These are phyloP conservation scores for Setaria italica DNA, from an alignment of 202 grass and related monocot species.

Conservation along the genomic window DNA sequence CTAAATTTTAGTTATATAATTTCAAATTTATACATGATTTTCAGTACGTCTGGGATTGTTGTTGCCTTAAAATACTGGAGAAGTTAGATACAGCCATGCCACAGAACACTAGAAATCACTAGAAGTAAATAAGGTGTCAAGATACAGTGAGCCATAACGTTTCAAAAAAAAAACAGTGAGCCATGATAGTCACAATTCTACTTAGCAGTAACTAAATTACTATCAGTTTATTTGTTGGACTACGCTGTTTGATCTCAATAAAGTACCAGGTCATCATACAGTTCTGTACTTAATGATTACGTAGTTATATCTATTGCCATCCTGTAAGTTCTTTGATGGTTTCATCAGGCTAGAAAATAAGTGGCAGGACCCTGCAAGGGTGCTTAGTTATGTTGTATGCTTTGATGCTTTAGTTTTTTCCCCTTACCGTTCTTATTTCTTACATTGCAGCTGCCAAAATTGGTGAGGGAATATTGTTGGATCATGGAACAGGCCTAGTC, in stretches of 20 bases:
- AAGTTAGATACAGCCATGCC: neutral
- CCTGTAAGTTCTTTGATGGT: neutral
- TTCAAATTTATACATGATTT: neutral
- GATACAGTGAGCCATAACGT: neutral
- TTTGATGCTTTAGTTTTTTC: slow-evolving; percentile 5
- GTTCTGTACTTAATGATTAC: neutral
- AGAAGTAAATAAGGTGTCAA: neutral
- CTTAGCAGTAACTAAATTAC: neutral
- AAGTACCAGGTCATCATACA: neutral
- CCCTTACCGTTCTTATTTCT: slow-evolving; percentile 24
- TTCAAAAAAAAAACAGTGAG: neutral
- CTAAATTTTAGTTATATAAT: too few relatives aligned
- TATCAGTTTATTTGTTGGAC: neutral
- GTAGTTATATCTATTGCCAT: neutral
- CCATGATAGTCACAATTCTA: neutral
- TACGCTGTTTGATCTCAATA: slow-evolving; percentile 1
- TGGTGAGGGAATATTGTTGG: slow-evolving; percentile 93
- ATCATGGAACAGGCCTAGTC: slow-evolving; percentile 96
- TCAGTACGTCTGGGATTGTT: neutral
- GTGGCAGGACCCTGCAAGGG: neutral
- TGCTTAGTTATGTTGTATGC: neutral
- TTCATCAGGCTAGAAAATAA: slow-evolving; percentile 14
- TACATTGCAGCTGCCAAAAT: slow-evolving; percentile 83
- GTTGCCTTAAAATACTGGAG: neutral
- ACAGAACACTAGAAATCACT: slow-evolving; percentile 21